A percentile compares a stretch with the other conserved stretches of the same genome.
Evolutionary conservation across 768 basidiomycete genomes (phyloP).

Genomic region (Auricularia sp.): DNA sequence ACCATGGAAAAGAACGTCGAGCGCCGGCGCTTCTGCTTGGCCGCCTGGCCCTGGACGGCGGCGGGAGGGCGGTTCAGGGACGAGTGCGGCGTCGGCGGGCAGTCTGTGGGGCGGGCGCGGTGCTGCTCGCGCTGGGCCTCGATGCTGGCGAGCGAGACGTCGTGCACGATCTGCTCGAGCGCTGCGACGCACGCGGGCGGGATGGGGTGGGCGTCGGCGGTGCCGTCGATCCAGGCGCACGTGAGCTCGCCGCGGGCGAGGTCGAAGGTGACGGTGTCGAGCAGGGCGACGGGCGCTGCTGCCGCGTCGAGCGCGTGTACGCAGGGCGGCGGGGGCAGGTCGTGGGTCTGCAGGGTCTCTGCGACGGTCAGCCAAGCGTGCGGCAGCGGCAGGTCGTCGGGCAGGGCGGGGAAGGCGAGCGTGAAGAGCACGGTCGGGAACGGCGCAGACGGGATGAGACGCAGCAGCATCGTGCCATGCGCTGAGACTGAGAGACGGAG

Average conservation of each 20-base stretch:
- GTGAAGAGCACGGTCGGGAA: slow-evolving; percentile 51
- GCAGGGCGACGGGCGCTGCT: slow-evolving; percentile 42
- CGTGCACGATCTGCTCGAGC: slow-evolving; percentile 40
- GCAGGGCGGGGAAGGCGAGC: slow-evolving; percentile 38
- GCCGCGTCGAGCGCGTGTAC: slow-evolving; percentile 53
- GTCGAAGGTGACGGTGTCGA: slow-evolving; percentile 56
- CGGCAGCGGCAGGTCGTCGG: slow-evolving; percentile 34
- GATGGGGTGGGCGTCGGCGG: slow-evolving; percentile 38
- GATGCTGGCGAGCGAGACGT: slow-evolving; percentile 27
- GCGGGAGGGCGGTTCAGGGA: slow-evolving; percentile 14
- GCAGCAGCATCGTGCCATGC: slow-evolving; percentile 41
- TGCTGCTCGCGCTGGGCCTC: slow-evolving; percentile 13
- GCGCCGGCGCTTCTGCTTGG: slow-evolving; percentile 57
- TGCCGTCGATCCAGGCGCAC: slow-evolving; percentile 51
- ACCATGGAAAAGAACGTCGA: slow-evolving; percentile 28
- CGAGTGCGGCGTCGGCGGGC: background rate
- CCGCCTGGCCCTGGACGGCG: slow-evolving; percentile 19
- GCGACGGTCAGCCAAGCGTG: slow-evolving; percentile 45
- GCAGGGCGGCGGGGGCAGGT: slow-evolving; percentile 40
- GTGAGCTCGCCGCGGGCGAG: slow-evolving; percentile 34
- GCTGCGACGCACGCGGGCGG: slow-evolving; percentile 29
- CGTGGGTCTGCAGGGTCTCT: slow-evolving; percentile 38
- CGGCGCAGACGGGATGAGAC: slow-evolving; percentile 34
- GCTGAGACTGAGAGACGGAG: background rate
- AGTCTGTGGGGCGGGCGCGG: slow-evolving; percentile 5